phyloP scores from a whole-genome alignment of 495 filamentous ascomycete genomes.

The Melanomma pulvis-pyrius region DNA sequence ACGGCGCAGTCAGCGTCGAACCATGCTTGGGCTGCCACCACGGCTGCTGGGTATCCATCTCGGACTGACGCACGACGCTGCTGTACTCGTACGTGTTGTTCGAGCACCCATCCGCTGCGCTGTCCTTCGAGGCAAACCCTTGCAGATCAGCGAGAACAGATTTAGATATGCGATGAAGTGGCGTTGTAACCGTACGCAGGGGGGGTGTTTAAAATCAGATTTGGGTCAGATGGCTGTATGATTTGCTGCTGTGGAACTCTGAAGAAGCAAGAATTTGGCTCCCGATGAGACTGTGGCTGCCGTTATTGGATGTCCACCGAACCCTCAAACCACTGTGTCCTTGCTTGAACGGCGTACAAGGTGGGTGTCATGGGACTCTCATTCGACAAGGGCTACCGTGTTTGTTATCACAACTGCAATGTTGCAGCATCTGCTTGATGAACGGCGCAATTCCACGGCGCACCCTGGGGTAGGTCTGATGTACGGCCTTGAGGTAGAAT shows the following conservation, averaged over 20 bases:
- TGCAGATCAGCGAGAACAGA: conserved; percentile 12
- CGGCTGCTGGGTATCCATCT: conserved; percentile 6
- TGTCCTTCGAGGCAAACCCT: conserved; percentile 10
- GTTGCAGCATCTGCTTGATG: conserved; percentile 14
- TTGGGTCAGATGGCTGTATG: conserved; percentile 21
- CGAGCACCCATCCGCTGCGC: conserved; percentile 14
- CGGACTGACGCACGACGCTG: conserved; percentile 12
- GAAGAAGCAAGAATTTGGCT: conserved; percentile 2
- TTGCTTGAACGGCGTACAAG: conserved; percentile 16
- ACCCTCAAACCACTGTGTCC: conserved; percentile 3
- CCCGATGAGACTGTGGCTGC: conserved; percentile 14
- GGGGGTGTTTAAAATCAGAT: background rate
- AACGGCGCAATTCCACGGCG: background rate
- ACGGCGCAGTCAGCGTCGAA: conserved; percentile 6
- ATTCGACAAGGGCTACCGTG: conserved; percentile 2
- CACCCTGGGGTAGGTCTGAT: background rate
- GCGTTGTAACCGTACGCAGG: background rate
- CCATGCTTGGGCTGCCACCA: conserved; percentile 13
- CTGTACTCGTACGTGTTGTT: conserved; percentile 16
- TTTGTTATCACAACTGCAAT: conserved; percentile 8
- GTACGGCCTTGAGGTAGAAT: background rate
- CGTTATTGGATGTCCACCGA: conserved; percentile 4
- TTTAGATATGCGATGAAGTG: background rate
- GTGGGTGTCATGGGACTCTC: conserved; percentile 12
- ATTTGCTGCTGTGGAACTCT: conserved; percentile 19